These are phyloP conservation scores for Domatiomyces catenatus DNA, from an alignment of 2,329 filamentous ascomycete species.

Conservation along the genomic window DNA sequence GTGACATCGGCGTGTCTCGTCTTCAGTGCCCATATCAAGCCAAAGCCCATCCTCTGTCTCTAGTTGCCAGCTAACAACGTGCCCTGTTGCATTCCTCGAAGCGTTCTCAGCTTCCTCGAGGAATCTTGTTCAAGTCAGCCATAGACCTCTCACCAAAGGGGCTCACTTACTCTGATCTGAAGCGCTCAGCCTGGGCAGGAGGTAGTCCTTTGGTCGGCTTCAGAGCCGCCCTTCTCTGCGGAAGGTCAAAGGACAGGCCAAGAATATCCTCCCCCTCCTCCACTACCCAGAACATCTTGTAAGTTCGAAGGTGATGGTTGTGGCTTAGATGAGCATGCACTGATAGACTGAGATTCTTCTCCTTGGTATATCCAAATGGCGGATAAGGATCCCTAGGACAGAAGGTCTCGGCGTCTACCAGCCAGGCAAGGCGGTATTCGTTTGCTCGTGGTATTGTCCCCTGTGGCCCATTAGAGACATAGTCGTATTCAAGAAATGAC, in stretches of 20 bases:
- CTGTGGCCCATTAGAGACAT: conserved; percentile 1
- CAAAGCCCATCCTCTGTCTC: conserved; percentile 15
- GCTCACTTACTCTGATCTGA: conserved; percentile 1
- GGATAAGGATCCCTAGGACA: conserved; percentile 7
- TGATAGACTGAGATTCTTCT: conserved; percentile 10
- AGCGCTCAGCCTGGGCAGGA: neutral
- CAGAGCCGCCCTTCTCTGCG: neutral
- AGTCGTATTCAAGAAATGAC: conserved; percentile 14
- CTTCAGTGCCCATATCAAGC: conserved; percentile 15
- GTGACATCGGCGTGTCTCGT: conserved; percentile 11
- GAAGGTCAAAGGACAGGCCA: neutral
- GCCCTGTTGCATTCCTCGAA: conserved; percentile 1
- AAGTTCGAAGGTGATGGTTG: conserved; percentile 9
- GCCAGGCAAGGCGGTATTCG: conserved; percentile 8
- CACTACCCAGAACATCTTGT: conserved; percentile 11
- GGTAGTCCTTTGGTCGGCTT: neutral
- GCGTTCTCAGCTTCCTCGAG: conserved; percentile 3
- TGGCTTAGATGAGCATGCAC: conserved; percentile 8
- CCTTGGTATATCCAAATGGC: conserved; percentile 10
- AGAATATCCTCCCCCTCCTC: conserved; percentile 5
- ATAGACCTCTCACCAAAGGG: neutral
- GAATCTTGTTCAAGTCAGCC: conserved; percentile 2
- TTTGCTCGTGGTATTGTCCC: conserved; percentile 5
- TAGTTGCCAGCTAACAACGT: conserved; percentile 18
- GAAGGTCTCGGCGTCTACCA: conserved; percentile 6